Base-by-base conservation (phyloP, 345 rosid species). In the Gossypioides kirkii region DNA sequence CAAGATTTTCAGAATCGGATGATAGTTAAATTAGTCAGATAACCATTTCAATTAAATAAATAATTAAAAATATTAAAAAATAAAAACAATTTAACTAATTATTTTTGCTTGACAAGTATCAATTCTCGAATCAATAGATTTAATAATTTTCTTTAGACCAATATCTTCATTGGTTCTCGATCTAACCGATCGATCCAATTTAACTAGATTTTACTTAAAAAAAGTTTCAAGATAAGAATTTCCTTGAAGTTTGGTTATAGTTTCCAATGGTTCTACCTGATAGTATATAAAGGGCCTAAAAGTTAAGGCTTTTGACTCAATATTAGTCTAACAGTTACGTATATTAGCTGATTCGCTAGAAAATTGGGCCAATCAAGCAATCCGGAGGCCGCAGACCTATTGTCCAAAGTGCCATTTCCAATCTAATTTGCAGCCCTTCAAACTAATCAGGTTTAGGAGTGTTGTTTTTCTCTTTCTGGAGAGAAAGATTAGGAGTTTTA, bases 161-260 rank as follows among this genome's bases (percentile, higher is more conserved):
- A 0, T 5, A 32, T 0, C 1, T 32, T 0, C 0, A 32, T 32
- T 32, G 6, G 0, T 4, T 32, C 36, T 1, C 1, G 1, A 6
- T 32, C 38, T 6, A 5, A 32, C 38, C 7, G 0, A 32, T 32
- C 0, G 0, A 32, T 32, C 7, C 7, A 32, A 32, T 32, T 32
- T 32, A 32, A 32, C 7, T 32, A 32, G 36, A 28, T 28, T 28
- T 28, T 28, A 28, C 36, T 28, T 26, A 28, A 28, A 28, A 28
- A 4, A 2, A 3, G 38, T 32, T 32, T 32, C 7, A 32, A 32
- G 38, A 32, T 32, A 5, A 32, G 49, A 9, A 45, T 45, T 9
- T 9, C 49, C 13, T 45, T 45, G 10, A 45, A 45, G 49, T 45
- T 45, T 1, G 49, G 16, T 45, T 45, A 14, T 6, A 12, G 12